These are phyloP conservation scores for Colletotrichum tanaceti DNA, from an alignment of 2,329 filamentous ascomycete genomes.

Conservation along the genomic window DNA sequence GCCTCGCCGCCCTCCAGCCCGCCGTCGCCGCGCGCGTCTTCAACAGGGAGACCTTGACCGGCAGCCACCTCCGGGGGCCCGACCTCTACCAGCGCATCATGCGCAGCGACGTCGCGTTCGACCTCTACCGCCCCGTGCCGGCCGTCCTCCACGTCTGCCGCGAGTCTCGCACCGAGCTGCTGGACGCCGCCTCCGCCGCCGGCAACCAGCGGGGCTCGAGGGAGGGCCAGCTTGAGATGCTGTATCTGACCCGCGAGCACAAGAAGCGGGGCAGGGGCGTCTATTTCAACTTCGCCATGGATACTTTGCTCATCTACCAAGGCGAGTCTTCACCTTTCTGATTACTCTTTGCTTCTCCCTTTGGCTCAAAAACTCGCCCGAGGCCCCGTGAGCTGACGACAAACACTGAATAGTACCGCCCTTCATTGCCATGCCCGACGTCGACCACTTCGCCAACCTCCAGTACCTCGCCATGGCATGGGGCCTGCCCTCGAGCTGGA, in stretches of 20 bases:
- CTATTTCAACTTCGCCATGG: constrained; percentile 14
- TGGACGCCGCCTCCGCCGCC: not conserved
- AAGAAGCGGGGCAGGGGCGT: not conserved
- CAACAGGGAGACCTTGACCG: constrained; percentile 12
- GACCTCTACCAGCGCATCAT: too few species aligned
- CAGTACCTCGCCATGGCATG: constrained; percentile 38
- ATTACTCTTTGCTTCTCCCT: too few species aligned
- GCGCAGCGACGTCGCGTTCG: not conserved
- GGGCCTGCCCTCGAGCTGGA: constrained; percentile 35
- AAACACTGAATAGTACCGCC: not conserved
- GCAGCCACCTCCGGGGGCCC: too few species aligned
- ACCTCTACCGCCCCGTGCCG: constrained; percentile 23
- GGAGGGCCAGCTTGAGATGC: constrained; percentile 13
- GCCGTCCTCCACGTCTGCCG: constrained; percentile 16
- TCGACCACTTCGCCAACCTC: constrained; percentile 19
- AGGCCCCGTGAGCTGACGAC: not conserved
- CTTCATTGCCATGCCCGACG: not conserved
- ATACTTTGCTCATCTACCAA: constrained; percentile 30
- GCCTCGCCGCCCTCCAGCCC: constrained; percentile 6
- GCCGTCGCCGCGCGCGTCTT: constrained; percentile 15
- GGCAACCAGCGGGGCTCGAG: not conserved
- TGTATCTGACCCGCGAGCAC: not conserved
- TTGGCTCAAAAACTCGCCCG: too few species aligned
- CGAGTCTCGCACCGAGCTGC: constrained; percentile 23
- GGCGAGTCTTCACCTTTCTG: not conserved